Evolutionary conservation across 768 basidiomycete species (phyloP).

Genomic region (Lanmaoa rubissima): DNA sequence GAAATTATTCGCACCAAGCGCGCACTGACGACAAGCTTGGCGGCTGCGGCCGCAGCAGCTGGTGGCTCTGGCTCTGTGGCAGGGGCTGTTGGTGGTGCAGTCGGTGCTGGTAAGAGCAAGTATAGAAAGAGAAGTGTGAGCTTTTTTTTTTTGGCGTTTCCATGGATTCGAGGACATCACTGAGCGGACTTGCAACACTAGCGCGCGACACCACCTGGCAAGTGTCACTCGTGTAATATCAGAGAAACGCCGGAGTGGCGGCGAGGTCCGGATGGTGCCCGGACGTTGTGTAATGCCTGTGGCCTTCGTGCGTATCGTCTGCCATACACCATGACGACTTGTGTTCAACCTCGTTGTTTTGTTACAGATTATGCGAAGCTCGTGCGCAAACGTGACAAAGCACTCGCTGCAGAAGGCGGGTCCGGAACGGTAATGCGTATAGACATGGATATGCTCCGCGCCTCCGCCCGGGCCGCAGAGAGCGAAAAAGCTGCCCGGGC

Average conservation of each 20-base stretch:
- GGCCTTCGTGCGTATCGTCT: conserved; percentile 57
- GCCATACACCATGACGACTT: neutral
- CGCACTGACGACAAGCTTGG: conserved; percentile 64
- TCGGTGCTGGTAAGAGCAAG: conserved; percentile 57
- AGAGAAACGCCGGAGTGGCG: conserved; percentile 89
- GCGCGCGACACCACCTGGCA: conserved; percentile 83
- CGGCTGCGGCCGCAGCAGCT: conserved; percentile 41
- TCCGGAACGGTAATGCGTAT: conserved; percentile 45
- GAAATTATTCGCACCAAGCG: conserved; percentile 80
- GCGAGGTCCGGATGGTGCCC: conserved; percentile 78
- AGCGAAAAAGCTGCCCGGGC: conserved; percentile 28
- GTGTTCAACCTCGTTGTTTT: neutral
- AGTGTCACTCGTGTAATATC: conserved; percentile 86
- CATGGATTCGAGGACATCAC: conserved; percentile 3
- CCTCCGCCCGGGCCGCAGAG: conserved; percentile 63
- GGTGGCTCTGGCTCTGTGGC: conserved; percentile 37
- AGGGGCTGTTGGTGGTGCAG: conserved; percentile 22
- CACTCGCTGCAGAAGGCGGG: conserved; percentile 51
- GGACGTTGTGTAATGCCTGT: conserved; percentile 84
- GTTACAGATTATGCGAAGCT: conserved; percentile 76
- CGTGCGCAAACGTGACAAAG: conserved; percentile 75
- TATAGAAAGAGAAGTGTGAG: conserved; percentile 85
- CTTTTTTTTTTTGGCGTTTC: conserved; percentile 16
- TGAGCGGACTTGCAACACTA: conserved; percentile 37
- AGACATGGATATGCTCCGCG: conserved; percentile 74